Evolutionary conservation across 78 protist species (phyloP).

Genomic region (Creolimax fragrantissima): DNA sequence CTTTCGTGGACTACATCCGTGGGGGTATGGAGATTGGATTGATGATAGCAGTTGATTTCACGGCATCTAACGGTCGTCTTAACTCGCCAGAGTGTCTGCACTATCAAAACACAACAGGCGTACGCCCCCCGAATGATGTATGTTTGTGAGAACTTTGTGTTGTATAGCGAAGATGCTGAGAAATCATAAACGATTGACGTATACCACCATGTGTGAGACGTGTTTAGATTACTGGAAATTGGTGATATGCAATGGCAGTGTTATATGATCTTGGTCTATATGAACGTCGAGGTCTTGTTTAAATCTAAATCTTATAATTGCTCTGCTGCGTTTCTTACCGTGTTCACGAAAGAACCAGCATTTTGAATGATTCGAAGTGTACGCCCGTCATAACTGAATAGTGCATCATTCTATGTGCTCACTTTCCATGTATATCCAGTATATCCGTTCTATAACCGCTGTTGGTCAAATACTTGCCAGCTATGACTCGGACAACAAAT

Average conservation of each 20-base stretch:
- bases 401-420: background rate
- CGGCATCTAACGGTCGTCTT: no score
- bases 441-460: background rate
- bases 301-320: background rate
- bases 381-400: background rate
- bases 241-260: background rate
- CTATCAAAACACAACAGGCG: no score
- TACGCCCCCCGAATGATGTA: no score
- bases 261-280: background rate
- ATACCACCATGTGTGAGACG: background rate
- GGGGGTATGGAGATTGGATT: background rate
- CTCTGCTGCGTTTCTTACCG: no score
- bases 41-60: no score
- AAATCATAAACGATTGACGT: no score
- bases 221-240: background rate
- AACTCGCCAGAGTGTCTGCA: no score
- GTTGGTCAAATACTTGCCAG: conserved; percentile 6
- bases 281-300: background rate
- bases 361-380: no score
- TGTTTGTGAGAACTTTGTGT: no score
- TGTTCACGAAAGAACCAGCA: no score
- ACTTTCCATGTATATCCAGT: background rate
- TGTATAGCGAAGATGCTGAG: no score
- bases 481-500: conserved; percentile 55
- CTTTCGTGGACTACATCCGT: background rate